phyloP scores from a whole-genome alignment of 495 filamentous ascomycete genomes.

The Evernia prunastri region DNA sequence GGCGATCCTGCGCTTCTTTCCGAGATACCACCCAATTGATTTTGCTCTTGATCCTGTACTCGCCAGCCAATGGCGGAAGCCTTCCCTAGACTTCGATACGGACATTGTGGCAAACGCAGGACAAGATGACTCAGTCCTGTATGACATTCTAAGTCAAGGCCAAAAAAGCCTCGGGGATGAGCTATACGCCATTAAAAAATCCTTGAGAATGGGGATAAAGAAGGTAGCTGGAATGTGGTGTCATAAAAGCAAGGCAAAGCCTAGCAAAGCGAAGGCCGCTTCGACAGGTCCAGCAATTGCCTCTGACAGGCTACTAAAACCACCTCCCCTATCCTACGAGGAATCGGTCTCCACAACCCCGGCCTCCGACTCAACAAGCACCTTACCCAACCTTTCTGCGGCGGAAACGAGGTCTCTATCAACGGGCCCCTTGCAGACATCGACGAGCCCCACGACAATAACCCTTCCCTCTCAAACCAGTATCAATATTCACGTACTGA shows the following conservation, averaged over 20 bases:
- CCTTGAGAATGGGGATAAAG: slow-evolving; percentile 5
- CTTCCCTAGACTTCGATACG: slow-evolving; percentile 10
- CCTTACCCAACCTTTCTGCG: slow-evolving; percentile 10
- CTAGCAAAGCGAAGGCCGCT: slow-evolving; percentile 1
- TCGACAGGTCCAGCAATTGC: background rate
- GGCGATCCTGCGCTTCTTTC: slow-evolving; percentile 34
- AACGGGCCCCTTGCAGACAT: slow-evolving; percentile 2
- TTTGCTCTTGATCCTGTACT: slow-evolving; percentile 4
- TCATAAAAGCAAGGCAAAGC: background rate
- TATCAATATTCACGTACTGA: slow-evolving; percentile 23
- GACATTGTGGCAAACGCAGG: slow-evolving; percentile 4
- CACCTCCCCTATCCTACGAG: background rate
- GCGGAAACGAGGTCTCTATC: slow-evolving; percentile 14
- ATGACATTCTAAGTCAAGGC: slow-evolving; percentile 2
- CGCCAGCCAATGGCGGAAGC: slow-evolving; percentile 9
- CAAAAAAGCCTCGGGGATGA: slow-evolving; percentile 8
- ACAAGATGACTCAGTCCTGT: background rate
- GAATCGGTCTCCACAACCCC: background rate
- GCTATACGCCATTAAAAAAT: slow-evolving; percentile 1
- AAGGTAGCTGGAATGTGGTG: slow-evolving; percentile 22
- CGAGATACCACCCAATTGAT: slow-evolving; percentile 2
- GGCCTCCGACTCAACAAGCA: background rate
- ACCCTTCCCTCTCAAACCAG: slow-evolving; percentile 8
- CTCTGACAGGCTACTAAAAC: slow-evolving; percentile 16
- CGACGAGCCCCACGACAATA: slow-evolving; percentile 13